Conservation (phyloP, 495 filamentous ascomycete genomes). For the Aspergillus diversus region DNA sequence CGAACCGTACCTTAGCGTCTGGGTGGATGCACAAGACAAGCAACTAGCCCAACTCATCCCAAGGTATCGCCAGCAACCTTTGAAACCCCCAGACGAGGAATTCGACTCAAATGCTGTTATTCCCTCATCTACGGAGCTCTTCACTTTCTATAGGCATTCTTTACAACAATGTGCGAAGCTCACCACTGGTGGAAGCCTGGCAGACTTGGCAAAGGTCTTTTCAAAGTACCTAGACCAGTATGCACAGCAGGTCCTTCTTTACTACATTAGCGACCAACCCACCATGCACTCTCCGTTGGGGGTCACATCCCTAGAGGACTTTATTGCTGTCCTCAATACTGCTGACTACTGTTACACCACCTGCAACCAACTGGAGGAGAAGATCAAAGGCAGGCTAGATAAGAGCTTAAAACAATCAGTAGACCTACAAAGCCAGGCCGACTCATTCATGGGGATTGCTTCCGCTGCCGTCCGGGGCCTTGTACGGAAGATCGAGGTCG, state of each 20-base stretch:
- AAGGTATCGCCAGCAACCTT: conserved; percentile 82
- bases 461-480: conserved; percentile 83
- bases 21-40: conserved; percentile 96
- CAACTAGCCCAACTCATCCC: conserved; percentile 84
- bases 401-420: conserved; percentile 71
- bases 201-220: conserved; percentile 83
- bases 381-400: conserved; percentile 88
- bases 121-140: conserved; percentile 91
- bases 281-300: conserved; percentile 52
- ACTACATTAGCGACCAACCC: conserved; percentile 68
- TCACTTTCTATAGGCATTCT: conserved; percentile 91
- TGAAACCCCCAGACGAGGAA: conserved; percentile 83
- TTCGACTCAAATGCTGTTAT: conserved; percentile 90
- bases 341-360: conserved; percentile 97
- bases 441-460: conserved; percentile 94
- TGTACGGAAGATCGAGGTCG: conserved; percentile 79
- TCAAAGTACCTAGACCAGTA: conserved; percentile 96
- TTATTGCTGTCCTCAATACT: conserved; percentile 87
- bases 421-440: conserved; percentile 88
- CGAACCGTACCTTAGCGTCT: conserved; percentile 93
- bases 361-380: conserved; percentile 88
- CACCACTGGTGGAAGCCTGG: conserved; percentile 81
- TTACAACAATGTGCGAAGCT: conserved; percentile 95
- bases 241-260: conserved; percentile 86
- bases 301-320: conserved; percentile 70